phyloP scores from a whole-genome alignment of 441 rosid genomes.

The Hypseocharis bilobata region DNA sequence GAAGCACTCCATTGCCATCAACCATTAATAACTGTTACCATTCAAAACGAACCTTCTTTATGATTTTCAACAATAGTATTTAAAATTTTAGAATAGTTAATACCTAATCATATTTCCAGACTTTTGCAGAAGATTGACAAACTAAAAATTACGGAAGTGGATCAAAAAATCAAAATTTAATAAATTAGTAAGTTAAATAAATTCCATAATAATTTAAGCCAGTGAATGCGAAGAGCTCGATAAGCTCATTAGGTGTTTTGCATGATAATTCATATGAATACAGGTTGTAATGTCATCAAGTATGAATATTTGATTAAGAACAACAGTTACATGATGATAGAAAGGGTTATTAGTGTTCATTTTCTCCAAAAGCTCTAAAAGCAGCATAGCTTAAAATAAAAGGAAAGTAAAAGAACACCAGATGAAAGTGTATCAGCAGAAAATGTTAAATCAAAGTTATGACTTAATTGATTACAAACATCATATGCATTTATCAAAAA shows the following conservation, averaged over 20 bases:
- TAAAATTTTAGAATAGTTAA: conserved; percentile 7
- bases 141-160: neutral
- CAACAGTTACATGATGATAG: conserved; percentile 55
- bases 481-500: too few species aligned
- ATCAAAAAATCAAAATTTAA: too few species aligned
- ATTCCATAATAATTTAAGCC: too few species aligned
- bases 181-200: too few species aligned
- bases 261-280: too few species aligned
- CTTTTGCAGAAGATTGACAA: neutral
- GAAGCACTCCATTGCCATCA: conserved; percentile 88
- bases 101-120: too few species aligned
- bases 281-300: neutral
- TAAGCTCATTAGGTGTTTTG: too few species aligned
- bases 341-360: conserved; percentile 49
- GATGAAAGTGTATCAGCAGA: neutral
- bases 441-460: neutral
- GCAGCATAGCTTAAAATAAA: conserved; percentile 49
- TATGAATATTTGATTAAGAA: neutral
- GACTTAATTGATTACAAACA: neutral
- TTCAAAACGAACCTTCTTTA: neutral
- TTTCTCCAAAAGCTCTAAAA: conserved; percentile 50
- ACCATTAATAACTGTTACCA: conserved; percentile 55
- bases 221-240: neutral
- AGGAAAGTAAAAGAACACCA: neutral
- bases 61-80: conserved; percentile 2